Conservation (phyloP, 257 asterid species). For the Euphrasia confusa region DNA sequence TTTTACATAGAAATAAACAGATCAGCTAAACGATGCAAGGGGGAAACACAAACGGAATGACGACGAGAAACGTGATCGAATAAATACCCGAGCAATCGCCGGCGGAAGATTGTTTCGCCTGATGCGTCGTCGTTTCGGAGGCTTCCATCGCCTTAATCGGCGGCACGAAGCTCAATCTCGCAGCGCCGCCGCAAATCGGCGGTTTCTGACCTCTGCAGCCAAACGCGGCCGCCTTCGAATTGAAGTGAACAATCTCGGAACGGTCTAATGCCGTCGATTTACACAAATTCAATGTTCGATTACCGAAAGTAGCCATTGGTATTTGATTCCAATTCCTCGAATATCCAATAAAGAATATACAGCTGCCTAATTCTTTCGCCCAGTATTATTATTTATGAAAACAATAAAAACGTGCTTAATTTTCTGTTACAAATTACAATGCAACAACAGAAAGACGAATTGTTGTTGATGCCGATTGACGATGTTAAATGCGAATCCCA, state of each 20-base stretch:
- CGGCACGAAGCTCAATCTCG: slow-evolving; percentile 42
- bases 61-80: slow-evolving; percentile 6
- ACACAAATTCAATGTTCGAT: slow-evolving; percentile 26
- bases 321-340: slow-evolving; percentile 8
- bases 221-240: slow-evolving; percentile 31
- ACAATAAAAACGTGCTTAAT: neutral
- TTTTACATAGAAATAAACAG: neutral
- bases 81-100: slow-evolving; percentile 38
- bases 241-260: slow-evolving; percentile 26
- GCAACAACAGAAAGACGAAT: neutral
- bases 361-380: slow-evolving; percentile 19
- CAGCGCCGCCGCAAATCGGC: slow-evolving; percentile 31
- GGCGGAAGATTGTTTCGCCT: slow-evolving; percentile 29
- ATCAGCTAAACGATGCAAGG: neutral
- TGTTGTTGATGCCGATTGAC: too few species aligned
- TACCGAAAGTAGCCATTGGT: slow-evolving; percentile 40
- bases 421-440: neutral
- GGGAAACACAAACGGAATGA: neutral
- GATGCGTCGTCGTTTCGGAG: slow-evolving; percentile 43
- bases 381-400: neutral
- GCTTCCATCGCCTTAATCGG: slow-evolving; percentile 66
- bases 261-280: slow-evolving; percentile 26
- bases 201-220: slow-evolving; percentile 17
- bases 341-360: slow-evolving; percentile 19
- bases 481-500: too few species aligned